Base-by-base conservation (phyloP, 1,139 yeast genomes). In the Scheffersomyces quercinus region DNA sequence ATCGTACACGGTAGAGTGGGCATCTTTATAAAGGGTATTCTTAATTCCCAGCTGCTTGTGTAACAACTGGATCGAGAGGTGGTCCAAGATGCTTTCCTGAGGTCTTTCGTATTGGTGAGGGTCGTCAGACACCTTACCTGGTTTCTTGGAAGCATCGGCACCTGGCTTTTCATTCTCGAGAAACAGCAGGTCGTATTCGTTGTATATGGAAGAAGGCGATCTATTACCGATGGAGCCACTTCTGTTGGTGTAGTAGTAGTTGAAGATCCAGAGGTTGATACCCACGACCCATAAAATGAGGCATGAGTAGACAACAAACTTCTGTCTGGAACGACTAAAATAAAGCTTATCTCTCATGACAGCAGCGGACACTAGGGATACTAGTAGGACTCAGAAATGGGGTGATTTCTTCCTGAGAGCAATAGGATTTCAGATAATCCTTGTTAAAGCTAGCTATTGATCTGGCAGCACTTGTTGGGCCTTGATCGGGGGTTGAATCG, bases 1-100 rank as follows among this genome's bases (percentile, higher is more conserved):
- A 39, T 62, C 59, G 44, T 64, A 65, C 14, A 50, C 48, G 1
- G 51, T 40, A 1, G 67, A 57, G 44, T 63, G 64, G 10, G 47
- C 39, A 37, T 56, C 61, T 15, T 56, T 40, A 0, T 45, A 41
- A 37, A 63, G 49, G 5, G 29, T 29, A 40, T 62, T 65, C 16
- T 45, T 45, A 12, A 60, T 45, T 4, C 48, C 47, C 13, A 45
- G 28, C 15, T 46, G 41, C 28, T 45, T 44, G 13, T 31, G 4
- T 6, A 31, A 31, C 20, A 31, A 31, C 10, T 31, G 11, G 24
- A 16, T 36, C 5, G 16, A 8, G 5, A 9, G 6, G 3, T 29
- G 20, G 26, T 29, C 33, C 9, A 28, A 6, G 7, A 28, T 16
- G 6, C 20, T 11, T 13, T 28, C 33, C n/a, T 36, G 6, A 10